Evolutionary conservation across 805 yeast species (phyloP).

Genomic region (Saccharomycopsis sp.): DNA sequence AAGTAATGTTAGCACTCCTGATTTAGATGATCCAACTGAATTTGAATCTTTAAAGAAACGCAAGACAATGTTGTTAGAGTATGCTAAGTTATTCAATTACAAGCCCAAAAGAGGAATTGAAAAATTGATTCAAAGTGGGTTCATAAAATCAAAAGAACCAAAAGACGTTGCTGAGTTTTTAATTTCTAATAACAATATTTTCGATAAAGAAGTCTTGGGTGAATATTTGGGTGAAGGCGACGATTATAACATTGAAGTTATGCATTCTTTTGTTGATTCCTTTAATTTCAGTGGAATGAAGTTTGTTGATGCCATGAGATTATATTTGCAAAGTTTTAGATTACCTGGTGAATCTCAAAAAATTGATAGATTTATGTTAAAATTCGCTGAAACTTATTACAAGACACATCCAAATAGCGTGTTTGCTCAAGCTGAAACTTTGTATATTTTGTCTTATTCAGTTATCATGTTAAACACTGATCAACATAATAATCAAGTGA

Average conservation of each 20-base stretch:
- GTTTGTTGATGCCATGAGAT: conserved; percentile 82
- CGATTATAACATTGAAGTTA: conserved; percentile 64
- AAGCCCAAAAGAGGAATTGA: conserved; percentile 78
- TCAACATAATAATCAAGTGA: conserved; percentile 81
- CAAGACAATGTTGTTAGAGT: conserved; percentile 74
- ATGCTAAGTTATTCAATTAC: conserved; percentile 71
- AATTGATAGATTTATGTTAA: conserved; percentile 92
- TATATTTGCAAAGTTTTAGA: conserved; percentile 79
- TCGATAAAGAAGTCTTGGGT: conserved; percentile 81
- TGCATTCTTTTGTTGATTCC: conserved; percentile 89
- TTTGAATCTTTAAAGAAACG: conserved; percentile 80
- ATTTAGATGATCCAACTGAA: conserved; percentile 67
- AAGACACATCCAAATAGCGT: conserved; percentile 75
- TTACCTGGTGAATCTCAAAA: conserved; percentile 98
- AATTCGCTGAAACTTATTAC: conserved; percentile 88
- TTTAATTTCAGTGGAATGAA: conserved; percentile 66
- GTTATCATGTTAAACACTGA: conserved; percentile 92
- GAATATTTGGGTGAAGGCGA: conserved; percentile 90
- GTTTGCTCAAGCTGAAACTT: conserved; percentile 89
- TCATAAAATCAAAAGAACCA: conserved; percentile 57
- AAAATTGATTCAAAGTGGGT: conserved; percentile 52
- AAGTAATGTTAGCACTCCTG: conserved; percentile 25
- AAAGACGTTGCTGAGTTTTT: conserved; percentile 68
- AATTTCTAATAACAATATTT: conserved; percentile 57
- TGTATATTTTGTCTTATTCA: conserved; percentile 87